Base-by-base conservation (phyloP, 176 grass and related monocot genomes). In the Phragmites australis region DNA sequence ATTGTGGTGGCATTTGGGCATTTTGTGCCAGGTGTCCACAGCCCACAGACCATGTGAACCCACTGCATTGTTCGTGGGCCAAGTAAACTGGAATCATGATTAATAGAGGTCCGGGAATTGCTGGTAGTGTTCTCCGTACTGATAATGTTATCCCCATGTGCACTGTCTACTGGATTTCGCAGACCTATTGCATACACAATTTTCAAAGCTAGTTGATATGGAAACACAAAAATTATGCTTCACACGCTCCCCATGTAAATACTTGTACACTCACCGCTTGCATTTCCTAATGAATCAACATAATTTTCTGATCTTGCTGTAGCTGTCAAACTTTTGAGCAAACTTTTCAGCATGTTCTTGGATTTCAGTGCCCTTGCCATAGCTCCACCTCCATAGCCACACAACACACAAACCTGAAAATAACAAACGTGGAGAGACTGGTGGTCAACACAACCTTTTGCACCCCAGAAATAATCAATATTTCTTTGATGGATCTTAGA, bases 41-140 rank as follows among this genome's bases (percentile, higher is more conserved):
- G 80, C 34, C 90, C 88, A 87, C 95, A 98, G 81, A 98, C 95
- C 86, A 98, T 80, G 76, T 98, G 95, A 82, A 98, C 81, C 95
- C 95, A 98, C 63, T 91, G 90, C 48, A 50, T 81, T 61, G 52
- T 72, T 27, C 59, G 61, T 69, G 18, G 72, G 70, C 82, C 76
- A 80, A 87, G 27, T 73, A 89, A 34, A 77, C 88, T 80, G 22
- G 83, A 45, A 59, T 51, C 64, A 51, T 74, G 74, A 66, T 61
- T 87, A 29, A 66, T 64, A 64, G 39, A 61, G 19, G 58, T 62
- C 83, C 70, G 79, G 14, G 32, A 87, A 52, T 77, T 68, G 61
- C 41, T 88, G 29, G 73, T 13, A 37, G 49, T 78, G 45, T 77
- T 67, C 65, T 57, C 60, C 1, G 8, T 37, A 40, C 50, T 79